A percentile compares a stretch with the other conserved stretches of the same genome.
phyloP scores from a whole-genome alignment of 1,284 basidiomycete species.

The Ceratobasidium sp. region DNA sequence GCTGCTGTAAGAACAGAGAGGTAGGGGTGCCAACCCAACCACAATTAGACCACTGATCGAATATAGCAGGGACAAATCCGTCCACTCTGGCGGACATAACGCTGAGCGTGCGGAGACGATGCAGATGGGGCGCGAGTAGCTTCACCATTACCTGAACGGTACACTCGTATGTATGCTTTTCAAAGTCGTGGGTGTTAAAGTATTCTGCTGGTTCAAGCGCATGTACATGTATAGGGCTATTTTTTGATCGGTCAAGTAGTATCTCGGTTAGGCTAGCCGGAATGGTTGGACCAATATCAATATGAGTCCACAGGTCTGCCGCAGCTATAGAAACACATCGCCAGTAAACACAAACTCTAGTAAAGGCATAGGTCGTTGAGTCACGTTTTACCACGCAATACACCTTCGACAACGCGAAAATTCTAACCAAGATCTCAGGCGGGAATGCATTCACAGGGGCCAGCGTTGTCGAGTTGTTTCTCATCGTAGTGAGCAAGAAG shows the following conservation, averaged over 20 bases:
- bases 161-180: no score
- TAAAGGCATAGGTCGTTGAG: background rate
- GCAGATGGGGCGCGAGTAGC: no score
- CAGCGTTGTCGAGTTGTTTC: background rate
- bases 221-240: background rate
- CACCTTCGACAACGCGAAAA: background rate
- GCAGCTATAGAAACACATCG: background rate
- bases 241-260: background rate
- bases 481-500: background rate
- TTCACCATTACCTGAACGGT: no score
- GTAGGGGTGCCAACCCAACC: no score
- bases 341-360: background rate
- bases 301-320: background rate
- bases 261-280: background rate
- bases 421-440: conserved; percentile 10
- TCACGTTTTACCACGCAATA: background rate
- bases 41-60: no score
- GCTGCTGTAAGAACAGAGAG: background rate
- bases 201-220: background rate
- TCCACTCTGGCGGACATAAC: no score
- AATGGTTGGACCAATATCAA: background rate
- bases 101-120: no score
- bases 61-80: no score
- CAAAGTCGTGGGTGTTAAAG: no score
- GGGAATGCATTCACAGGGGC: conserved; percentile 6